phyloP scores from a whole-genome alignment of 108 stramenopile genomes.

The Nitzschia palea region DNA sequence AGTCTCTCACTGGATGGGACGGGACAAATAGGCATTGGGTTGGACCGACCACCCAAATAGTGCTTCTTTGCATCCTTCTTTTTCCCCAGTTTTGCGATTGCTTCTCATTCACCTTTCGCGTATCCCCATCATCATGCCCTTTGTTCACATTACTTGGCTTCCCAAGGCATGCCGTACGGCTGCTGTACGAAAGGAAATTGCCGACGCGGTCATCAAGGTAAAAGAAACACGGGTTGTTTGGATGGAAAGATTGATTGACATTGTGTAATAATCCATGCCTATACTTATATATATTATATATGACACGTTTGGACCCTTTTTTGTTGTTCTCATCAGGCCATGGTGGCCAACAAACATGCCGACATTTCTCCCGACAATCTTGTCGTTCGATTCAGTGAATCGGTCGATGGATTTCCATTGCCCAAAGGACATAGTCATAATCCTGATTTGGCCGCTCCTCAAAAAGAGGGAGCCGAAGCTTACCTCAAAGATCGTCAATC shows the following conservation, averaged over 20 bases:
- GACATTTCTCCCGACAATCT: conserved; percentile 48
- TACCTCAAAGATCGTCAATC: conserved; percentile 38
- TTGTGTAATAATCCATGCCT: background rate
- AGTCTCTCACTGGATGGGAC: too few species aligned
- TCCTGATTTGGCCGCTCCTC: conserved; percentile 38
- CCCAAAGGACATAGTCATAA: conserved; percentile 53
- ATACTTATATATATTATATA: background rate
- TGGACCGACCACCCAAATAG: too few species aligned
- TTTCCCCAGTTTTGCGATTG: too few species aligned
- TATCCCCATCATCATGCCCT: conserved; percentile 38
- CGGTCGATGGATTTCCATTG: conserved; percentile 58
- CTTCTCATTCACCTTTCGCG: too few species aligned
- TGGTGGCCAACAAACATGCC: conserved; percentile 36
- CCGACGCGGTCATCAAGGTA: conserved; percentile 53
- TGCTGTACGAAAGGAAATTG: conserved; percentile 49
- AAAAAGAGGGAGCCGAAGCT: conserved; percentile 47
- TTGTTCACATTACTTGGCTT: conserved; percentile 61
- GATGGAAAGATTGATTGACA: too few species aligned
- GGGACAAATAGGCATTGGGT: too few species aligned
- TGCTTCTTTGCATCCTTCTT: too few species aligned
- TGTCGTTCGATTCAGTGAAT: conserved; percentile 54
- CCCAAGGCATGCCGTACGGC: conserved; percentile 60
- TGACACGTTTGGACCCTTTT: background rate
- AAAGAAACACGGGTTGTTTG: too few species aligned
- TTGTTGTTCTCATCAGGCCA: conserved; percentile 31